A percentile compares a stretch with the other conserved stretches of the same genome.
Conservation (phyloP, 306 rosid genomes). For the Cicer judaicum region DNA sequence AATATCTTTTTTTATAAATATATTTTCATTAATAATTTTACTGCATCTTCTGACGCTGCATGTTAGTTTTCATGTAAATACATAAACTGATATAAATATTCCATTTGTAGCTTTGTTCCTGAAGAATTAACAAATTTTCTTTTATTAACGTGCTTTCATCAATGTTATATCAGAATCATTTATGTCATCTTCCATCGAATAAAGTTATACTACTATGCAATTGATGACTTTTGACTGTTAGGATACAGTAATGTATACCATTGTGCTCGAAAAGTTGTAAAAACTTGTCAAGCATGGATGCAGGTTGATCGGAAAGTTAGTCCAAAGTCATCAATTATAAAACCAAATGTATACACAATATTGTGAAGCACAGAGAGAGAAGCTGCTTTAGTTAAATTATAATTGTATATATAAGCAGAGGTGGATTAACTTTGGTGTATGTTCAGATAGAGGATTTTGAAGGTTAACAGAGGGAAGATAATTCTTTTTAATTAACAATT, state of each 20-base stretch:
- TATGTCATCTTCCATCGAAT: slow-evolving; percentile 27
- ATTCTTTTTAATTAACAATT: no score
- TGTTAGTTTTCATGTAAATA: neutral
- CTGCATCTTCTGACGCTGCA: slow-evolving; percentile 37
- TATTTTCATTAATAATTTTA: slow-evolving; percentile 3
- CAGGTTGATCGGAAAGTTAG: slow-evolving; percentile 22
- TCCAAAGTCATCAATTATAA: slow-evolving; percentile 6
- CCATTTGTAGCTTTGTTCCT: slow-evolving; percentile 3
- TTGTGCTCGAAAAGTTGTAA: slow-evolving; percentile 7
- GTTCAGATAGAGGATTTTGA: neutral
- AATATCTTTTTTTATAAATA: slow-evolving; percentile 15
- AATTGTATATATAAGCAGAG: slow-evolving; percentile 7
- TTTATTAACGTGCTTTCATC: slow-evolving; percentile 7
- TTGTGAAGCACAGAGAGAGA: slow-evolving; percentile 4
- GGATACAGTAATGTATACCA: slow-evolving; percentile 15
- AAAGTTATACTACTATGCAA: neutral
- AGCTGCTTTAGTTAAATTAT: neutral
- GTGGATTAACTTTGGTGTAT: slow-evolving; percentile 20
- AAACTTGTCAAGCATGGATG: slow-evolving; percentile 17
- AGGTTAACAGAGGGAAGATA: neutral
- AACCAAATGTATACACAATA: slow-evolving; percentile 25
- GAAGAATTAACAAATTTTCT: slow-evolving; percentile 27
- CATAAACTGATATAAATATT: slow-evolving; percentile 15
- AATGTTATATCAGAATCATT: slow-evolving; percentile 24
- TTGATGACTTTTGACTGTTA: slow-evolving; percentile 17